Evolutionary conservation across 2,329 filamentous ascomycete species (phyloP), one percentile per base, ranked within the genome.

Genomic region (Juglanconis oblonga): DNA sequence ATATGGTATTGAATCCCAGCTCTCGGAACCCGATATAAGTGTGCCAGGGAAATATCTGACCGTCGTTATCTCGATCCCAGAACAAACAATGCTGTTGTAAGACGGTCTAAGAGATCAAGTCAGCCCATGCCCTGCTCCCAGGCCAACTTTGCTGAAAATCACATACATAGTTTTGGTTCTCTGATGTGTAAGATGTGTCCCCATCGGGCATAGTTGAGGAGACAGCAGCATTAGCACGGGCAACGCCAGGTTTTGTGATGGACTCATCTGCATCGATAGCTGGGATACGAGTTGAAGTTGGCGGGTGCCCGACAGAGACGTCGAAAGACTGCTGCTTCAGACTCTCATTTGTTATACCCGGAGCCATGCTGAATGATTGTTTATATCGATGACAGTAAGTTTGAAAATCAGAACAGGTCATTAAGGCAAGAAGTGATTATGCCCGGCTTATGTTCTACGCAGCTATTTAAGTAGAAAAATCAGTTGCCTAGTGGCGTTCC

Each of bases 341-440:
- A 31, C 17, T 31, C 6, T 48, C 29, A 5, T 10, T 29, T 31
- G 45, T 32, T n/a, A 1, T 5, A n/a, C 10, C 9, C 14, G 40
- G 40, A 14, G 40, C 9, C 40, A 44, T 44, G 40, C 5, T 44
- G 40, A 17, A 17, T 17, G 17, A 17, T 17, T 17, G 17, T 17
- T 17, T 17, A 17, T 17, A 17, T 17, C 17, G 17, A 17, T 17
- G 13, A 40, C 7, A 40, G 36, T 40, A 3, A 40, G 8, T 13
- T 2, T 8, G 17, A 84, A 62, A 85, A 85, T 50, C 73, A 74
- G 63, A 87, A 86, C 1, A 86, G 72, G 54, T 85, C 78, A 65
- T 87, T 84, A 0, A 17, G 17, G 2, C 17, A 17, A 17, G 17
- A 17, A 17, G 17, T 17, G 17, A 17, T 17, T 17, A 17, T 17